phyloP scores from a whole-genome alignment of 2,329 filamentous ascomycete species.

The Pseudomassariella vexata region DNA sequence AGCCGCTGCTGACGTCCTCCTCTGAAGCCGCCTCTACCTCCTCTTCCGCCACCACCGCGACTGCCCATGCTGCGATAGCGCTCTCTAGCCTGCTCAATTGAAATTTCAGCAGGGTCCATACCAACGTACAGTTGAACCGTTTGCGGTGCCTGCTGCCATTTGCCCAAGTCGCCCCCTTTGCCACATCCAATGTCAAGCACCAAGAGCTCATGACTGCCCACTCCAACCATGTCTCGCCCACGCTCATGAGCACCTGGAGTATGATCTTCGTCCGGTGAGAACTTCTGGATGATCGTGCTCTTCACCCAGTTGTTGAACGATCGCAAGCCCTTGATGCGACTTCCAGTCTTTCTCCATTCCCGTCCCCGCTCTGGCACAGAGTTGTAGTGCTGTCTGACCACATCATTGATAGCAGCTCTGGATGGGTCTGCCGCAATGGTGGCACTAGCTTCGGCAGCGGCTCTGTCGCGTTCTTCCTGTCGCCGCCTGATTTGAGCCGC shows the following conservation, averaged over 20 bases:
- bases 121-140: conserved; percentile 90
- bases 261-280: conserved; percentile 75
- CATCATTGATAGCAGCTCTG: conserved; percentile 61
- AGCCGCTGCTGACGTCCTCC: conserved; percentile 47
- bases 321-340: conserved; percentile 87
- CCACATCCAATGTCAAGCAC: conserved; percentile 94
- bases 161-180: conserved; percentile 90
- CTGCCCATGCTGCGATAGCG: conserved; percentile 70
- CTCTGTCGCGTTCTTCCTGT: conserved; percentile 50
- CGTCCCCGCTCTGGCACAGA: conserved; percentile 87
- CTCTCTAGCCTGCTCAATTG: conserved; percentile 83
- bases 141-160: conserved; percentile 95
- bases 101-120: conserved; percentile 86
- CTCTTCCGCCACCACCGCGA: conserved; percentile 46
- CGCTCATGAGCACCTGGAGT: conserved; percentile 53
- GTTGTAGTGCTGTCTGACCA: conserved; percentile 93
- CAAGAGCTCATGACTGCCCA: conserved; percentile 57
- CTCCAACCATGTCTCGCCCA: conserved; percentile 32
- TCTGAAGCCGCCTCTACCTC: conserved; percentile 40
- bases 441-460: conserved; percentile 30
- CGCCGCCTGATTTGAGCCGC: conserved; percentile 61
- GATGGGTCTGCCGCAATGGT: conserved; percentile 26
- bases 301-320: conserved; percentile 99
- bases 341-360: conserved; percentile 91
- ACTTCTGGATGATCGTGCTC: conserved; percentile 94